Conservation (phyloP, 768 basidiomycete genomes). For the Butyriboletus loyo region DNA sequence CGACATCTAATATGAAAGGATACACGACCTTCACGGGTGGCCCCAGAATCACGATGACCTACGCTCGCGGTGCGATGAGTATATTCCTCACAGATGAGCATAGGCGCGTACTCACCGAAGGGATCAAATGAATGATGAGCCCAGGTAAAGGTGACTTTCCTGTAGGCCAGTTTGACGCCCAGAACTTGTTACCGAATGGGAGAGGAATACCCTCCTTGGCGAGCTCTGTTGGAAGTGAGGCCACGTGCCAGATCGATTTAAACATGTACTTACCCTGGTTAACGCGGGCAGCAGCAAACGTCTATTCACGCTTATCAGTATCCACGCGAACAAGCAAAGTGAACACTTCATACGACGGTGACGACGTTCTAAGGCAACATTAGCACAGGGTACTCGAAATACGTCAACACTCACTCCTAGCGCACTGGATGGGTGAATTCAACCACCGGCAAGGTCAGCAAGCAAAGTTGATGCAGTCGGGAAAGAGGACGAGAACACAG, state of each 20-base stretch:
- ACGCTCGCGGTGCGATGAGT: conserved; percentile 9
- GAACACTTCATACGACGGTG: conserved; percentile 24
- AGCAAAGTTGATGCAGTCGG: not conserved
- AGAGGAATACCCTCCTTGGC: conserved; percentile 64
- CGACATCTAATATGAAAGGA: conserved; percentile 60
- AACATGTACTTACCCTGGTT: conserved; percentile 42
- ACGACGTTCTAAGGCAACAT: conserved; percentile 28
- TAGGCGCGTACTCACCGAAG: conserved; percentile 38
- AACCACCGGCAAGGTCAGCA: not conserved
- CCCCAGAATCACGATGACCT: conserved; percentile 52
- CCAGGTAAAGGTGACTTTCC: conserved; percentile 56
- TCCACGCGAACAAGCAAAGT: not conserved
- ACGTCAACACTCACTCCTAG: conserved; percentile 29
- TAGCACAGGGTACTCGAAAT: not conserved
- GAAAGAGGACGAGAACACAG: not conserved
- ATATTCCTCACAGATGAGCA: not conserved
- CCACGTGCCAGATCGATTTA: too few species aligned
- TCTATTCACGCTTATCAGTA: conserved; percentile 30
- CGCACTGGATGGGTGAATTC: conserved; percentile 26
- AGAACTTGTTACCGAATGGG: conserved; percentile 55
- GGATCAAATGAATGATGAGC: conserved; percentile 52
- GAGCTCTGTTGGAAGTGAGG: conserved; percentile 37
- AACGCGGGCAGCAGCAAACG: conserved; percentile 48
- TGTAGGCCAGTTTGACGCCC: conserved; percentile 63
- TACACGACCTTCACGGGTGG: conserved; percentile 54